Evolutionary conservation across 176 grass and related monocot species (phyloP), one percentile per base, ranked within the genome.

Genomic region (Echinochloa phyllopogon): DNA sequence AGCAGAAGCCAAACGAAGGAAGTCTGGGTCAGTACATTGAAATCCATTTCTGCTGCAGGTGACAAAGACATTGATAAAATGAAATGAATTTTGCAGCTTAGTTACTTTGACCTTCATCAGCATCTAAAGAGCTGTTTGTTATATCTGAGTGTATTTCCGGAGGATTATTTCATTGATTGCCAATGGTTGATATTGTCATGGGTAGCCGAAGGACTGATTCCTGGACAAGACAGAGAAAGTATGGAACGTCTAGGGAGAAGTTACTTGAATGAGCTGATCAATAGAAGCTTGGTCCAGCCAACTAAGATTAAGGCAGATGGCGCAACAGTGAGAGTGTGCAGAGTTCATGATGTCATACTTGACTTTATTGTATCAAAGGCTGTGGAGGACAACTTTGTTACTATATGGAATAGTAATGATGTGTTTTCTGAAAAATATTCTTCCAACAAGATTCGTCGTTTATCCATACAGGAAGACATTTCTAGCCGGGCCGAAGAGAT

Each of bases 41-140:
- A 60, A 6, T 79, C 84, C 21, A 37, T 80, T 60, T 13, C 65
- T 72, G 57, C 75, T 60, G 8, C 18, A 12, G 10, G 49, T 36
- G 84, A 86, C 10, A 62, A 52, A 44, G 47, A 61, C 6, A 0
- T 48, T 38, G 36, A 71, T 27, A 33, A 80, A 45, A 72, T 87
- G 75, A 81, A 74, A 59, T 21, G 52, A 39, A 86, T 81, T 64
- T n/a, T 87, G 8, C 13, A 64, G 2, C 78, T 87, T 2, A 87
- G 84, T 24, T 87, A 87, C 48, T 58, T 38, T 52, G 68, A 86
- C 13, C 77, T 81, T 61, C 76, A 76, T 25, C 72, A 61, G 17
- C 2, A 72, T 41, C 76, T 81, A 3, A 86, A 52, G 58, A 52
- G 39, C 2, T 86, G 84, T 53, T 74, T 86, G 55, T 4, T 86